Base-by-base conservation (phyloP, 2,329 filamentous ascomycete genomes). In the Orbilia ellipsospora region DNA sequence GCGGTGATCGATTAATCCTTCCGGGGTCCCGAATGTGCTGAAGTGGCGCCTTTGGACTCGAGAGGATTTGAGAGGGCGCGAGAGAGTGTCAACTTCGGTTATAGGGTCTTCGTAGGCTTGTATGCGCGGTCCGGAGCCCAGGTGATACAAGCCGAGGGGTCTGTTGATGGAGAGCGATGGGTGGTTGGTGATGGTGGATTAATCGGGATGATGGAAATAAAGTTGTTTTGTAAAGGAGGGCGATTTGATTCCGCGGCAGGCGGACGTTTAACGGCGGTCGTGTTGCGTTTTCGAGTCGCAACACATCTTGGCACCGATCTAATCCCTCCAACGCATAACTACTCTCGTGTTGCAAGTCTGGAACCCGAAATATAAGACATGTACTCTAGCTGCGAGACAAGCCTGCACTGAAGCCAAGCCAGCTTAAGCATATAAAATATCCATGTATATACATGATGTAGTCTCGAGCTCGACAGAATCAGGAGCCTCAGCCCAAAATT, bases 181-280 rank as follows among this genome's bases (percentile, higher is more conserved):
- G 56, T 36, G 55, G 13, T 15, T 64, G 57, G 48, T n/a, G 48
- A 68, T 60, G 64, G 28, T 54, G 45, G 45, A 52, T 61, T 61
- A 40, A 52, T 61, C 48, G 57, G 66, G 64, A 51, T 54, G 63
- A 63, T 68, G 63, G 55, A 50, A 60, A 57, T 62, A 56, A 63
- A 45, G 42, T 56, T 62, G 57, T 65, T 57, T 63, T 54, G 57
- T 69, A 51, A 75, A 68, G 72, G 72, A 69, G 64, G 72, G 64
- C 63, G 70, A 56, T 44, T 64, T 40, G 62, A 67, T 59, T 36
- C 57, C 63, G 62, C 56, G 57, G 62, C 70, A 74, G 50, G 42
- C 57, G 57, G 59, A 55, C 59, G 56, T 51, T 45, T 26, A 63
- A 57, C 66, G 60, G 42, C 6, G 44, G 13, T 23, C 23, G 31